Conservation (phyloP, 2,329 filamentous ascomycete species). For the Aureobasidium namibiae region DNA sequence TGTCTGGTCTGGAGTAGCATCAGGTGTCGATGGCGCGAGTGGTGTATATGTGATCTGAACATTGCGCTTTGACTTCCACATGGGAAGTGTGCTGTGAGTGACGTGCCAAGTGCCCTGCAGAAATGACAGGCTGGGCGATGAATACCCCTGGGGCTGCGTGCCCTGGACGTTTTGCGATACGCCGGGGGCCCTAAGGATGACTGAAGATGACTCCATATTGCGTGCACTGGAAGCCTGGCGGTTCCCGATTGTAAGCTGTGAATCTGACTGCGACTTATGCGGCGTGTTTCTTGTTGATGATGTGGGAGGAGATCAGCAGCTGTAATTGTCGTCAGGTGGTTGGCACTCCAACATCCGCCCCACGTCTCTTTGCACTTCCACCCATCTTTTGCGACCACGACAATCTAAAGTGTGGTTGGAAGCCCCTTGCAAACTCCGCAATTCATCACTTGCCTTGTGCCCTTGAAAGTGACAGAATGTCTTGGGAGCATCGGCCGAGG, state of each 20-base stretch:
- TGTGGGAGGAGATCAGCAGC: background rate
- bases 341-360: slow-evolving; percentile 5
- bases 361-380: background rate
- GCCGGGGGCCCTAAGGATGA: slow-evolving; percentile 37
- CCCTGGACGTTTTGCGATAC: slow-evolving; percentile 16
- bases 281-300: slow-evolving; percentile 8
- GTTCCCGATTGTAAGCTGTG: background rate
- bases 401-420: background rate
- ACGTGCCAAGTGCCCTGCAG: slow-evolving; percentile 63
- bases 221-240: background rate
- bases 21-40: slow-evolving; percentile 33
- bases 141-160: slow-evolving; percentile 23
- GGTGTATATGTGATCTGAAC: slow-evolving; percentile 68
- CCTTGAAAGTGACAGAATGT: background rate
- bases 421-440: slow-evolving; percentile 3
- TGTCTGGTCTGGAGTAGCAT: slow-evolving; percentile 26
- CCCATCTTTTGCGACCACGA: slow-evolving; percentile 9
- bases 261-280: background rate
- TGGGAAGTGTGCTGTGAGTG: slow-evolving; percentile 65
- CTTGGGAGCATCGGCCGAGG: slow-evolving; percentile 5
- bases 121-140: slow-evolving; percentile 48
- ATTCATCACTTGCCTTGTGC: background rate
- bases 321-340: slow-evolving; percentile 5
- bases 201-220: slow-evolving; percentile 4
- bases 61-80: slow-evolving; percentile 76